phyloP scores from a whole-genome alignment of 192 early-diverging fungal genomes.

The Rhizophlyctis rosea region DNA sequence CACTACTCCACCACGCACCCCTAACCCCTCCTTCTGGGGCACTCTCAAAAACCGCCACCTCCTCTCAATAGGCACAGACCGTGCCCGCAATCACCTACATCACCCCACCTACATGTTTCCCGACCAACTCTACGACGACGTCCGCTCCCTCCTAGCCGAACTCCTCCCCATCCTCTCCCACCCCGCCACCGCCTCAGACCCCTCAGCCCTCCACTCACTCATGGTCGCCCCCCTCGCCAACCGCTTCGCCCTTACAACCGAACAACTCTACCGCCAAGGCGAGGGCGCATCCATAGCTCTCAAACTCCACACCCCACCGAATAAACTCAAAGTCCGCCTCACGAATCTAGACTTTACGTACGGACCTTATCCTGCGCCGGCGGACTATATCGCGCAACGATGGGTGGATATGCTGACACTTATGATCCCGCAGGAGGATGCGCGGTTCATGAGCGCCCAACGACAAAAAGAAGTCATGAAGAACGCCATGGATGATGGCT shows the following conservation, averaged over 20 bases:
- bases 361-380: constrained; percentile 43
- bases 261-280: constrained; percentile 10
- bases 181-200: constrained; percentile 6
- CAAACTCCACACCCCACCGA: too few relatives aligned
- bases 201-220: constrained; percentile 12
- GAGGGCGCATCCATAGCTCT: constrained; percentile 9
- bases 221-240: constrained; percentile 25
- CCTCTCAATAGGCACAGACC: constrained; percentile 27
- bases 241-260: too few relatives aligned
- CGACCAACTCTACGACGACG: constrained; percentile 29
- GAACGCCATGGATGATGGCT: constrained; percentile 38
- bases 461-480: constrained; percentile 38
- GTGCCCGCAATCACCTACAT: constrained; percentile 30
- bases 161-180: constrained; percentile 20
- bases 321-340: constrained; percentile 16
- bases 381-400: constrained; percentile 37
- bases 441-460: constrained; percentile 26
- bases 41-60: constrained; percentile 36
- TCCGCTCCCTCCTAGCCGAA: constrained; percentile 2
- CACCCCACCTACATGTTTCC: constrained; percentile 36
- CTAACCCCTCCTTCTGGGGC: constrained; percentile 33
- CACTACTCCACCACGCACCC: too few relatives aligned
- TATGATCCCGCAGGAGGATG: constrained; percentile 31
- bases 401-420: constrained; percentile 39
- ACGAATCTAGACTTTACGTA: constrained; percentile 40